Evolutionary conservation across 2,329 filamentous ascomycete species (phyloP), one percentile per base, ranked within the genome.

Genomic region (Emergomyces orientalis): DNA sequence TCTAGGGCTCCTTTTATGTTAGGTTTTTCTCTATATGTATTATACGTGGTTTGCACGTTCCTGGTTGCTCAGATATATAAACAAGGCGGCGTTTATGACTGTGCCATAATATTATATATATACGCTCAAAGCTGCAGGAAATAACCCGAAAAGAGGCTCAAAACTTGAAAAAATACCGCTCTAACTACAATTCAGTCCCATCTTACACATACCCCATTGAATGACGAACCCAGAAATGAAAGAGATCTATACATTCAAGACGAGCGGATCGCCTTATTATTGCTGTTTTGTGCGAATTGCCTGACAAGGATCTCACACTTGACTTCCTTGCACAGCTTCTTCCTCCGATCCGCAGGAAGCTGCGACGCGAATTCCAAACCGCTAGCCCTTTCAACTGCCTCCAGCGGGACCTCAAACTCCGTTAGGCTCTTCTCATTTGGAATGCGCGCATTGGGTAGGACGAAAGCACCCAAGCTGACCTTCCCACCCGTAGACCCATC

Each of bases 371-470:
- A 99, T 74, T 97, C 91, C 70, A 99, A 79, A 4, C 94, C 94
- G 67, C 89, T 92, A 1, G 94, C 93, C 66, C 91, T 84, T 83
- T 99, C 94, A 43, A 99, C 86, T 11, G 88, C 89, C 81, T 97
- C 93, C 45, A 99, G 74, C 0, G 94, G 93, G 32, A 97, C 94
- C 80, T 97, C 93, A 71, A 99, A 99, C 73, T 97, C 91, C 60
- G 84, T 81, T 69, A 99, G 80, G 59, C 89, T 90, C 80, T 94
- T 97, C 65, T 86, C 82, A 76, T 96, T 99, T 45, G 88, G 81
- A 69, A 99, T 99, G 22, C 79, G 82, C 1, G 91, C 91, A 75
- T 99, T 99, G 19, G 94, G 94, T 70, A 99, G 81, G 61, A 99
- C 93, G 72, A 99, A 99, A 8, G 94, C 94, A 55, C 90, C 94